Percentiles rank a stretch among this genome's conserved stretches.
Evolutionary conservation across 2,329 filamentous ascomycete species (phyloP).

Genomic region (Graphium sp.): DNA sequence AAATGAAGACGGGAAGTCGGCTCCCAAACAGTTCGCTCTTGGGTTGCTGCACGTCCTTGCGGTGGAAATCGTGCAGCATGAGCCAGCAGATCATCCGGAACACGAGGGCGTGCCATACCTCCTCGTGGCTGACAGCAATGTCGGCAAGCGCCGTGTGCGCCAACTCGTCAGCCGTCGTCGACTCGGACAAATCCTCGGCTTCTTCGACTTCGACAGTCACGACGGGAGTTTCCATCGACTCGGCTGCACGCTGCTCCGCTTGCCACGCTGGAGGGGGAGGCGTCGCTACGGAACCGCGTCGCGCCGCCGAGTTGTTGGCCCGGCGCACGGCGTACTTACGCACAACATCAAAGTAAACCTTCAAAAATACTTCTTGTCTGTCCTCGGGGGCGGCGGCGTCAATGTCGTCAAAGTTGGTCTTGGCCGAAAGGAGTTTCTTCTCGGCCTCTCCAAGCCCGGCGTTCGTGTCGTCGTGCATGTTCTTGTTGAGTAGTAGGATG

Average conservation of each 20-base stretch:
- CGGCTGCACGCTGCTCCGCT: neutral
- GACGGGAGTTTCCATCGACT: too few relatives aligned
- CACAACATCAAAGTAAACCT: slow-evolving; percentile 31
- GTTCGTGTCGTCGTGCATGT: slow-evolving; percentile 9
- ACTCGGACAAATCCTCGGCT: too few relatives aligned
- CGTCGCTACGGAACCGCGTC: neutral
- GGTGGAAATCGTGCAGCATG: slow-evolving; percentile 38
- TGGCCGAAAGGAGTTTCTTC: neutral
- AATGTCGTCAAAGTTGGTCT: slow-evolving; percentile 23
- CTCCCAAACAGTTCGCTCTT: slow-evolving; percentile 36
- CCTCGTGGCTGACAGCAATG: too few relatives aligned
- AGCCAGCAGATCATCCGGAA: slow-evolving; percentile 43
- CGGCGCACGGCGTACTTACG: slow-evolving; percentile 20
- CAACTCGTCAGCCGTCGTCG: too few relatives aligned
- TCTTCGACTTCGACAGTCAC: too few relatives aligned
- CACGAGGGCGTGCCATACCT: slow-evolving; percentile 36
- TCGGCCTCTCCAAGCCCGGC: slow-evolving; percentile 4
- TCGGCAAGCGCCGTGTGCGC: too few relatives aligned
- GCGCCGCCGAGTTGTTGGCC: neutral
- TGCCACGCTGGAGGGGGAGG: neutral
- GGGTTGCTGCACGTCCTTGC: slow-evolving; percentile 30
- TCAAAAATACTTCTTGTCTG: slow-evolving; percentile 30
- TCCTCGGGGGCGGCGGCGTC: slow-evolving; percentile 27
- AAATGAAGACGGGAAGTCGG: slow-evolving; percentile 39
- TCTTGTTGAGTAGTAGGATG: slow-evolving; percentile 24